Conservation (phyloP, 1,284 basidiomycete species). For the Ceraceosorus bombacis region DNA sequence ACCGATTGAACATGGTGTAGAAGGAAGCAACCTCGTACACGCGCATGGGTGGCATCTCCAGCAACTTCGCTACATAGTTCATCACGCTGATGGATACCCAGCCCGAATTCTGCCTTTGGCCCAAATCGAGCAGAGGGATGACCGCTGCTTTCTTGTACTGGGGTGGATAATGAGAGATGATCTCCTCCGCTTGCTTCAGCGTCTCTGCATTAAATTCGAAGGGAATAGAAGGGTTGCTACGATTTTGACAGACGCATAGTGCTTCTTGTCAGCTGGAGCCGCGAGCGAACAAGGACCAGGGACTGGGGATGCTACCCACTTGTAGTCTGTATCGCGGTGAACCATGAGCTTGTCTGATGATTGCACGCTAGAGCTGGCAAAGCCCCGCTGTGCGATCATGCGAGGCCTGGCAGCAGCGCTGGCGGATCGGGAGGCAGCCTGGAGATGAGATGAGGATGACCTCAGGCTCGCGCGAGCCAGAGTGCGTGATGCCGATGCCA, state of each 20-base stretch:
- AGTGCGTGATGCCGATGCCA: too few relatives aligned
- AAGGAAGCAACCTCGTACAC: slow-evolving; percentile 99
- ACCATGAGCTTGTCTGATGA: slow-evolving; percentile 44
- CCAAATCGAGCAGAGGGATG: slow-evolving; percentile 91
- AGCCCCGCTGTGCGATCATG: background rate
- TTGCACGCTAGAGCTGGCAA: background rate
- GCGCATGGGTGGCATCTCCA: slow-evolving; percentile 95
- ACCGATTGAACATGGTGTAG: slow-evolving; percentile 76
- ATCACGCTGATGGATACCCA: slow-evolving; percentile 99
- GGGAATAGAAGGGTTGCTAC: slow-evolving; percentile 57
- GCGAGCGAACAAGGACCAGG: slow-evolving; percentile 2
- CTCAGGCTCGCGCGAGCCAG: too few relatives aligned
- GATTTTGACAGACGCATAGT: background rate
- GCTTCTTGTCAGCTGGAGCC: background rate
- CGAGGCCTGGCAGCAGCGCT: background rate
- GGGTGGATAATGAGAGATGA: slow-evolving; percentile 84
- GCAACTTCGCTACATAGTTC: slow-evolving; percentile 82
- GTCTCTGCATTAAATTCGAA: slow-evolving; percentile 81
- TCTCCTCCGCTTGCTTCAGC: slow-evolving; percentile 73
- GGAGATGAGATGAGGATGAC: too few relatives aligned
- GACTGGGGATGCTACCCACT: slow-evolving; percentile 56
- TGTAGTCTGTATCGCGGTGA: slow-evolving; percentile 85
- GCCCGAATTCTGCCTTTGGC: slow-evolving; percentile 93
- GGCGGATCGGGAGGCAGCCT: background rate
- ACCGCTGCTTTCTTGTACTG: slow-evolving; percentile 95